These are phyloP conservation scores for Penicillium italicum DNA, from an alignment of 2,329 filamentous ascomycete genomes.

Conservation along the genomic window DNA sequence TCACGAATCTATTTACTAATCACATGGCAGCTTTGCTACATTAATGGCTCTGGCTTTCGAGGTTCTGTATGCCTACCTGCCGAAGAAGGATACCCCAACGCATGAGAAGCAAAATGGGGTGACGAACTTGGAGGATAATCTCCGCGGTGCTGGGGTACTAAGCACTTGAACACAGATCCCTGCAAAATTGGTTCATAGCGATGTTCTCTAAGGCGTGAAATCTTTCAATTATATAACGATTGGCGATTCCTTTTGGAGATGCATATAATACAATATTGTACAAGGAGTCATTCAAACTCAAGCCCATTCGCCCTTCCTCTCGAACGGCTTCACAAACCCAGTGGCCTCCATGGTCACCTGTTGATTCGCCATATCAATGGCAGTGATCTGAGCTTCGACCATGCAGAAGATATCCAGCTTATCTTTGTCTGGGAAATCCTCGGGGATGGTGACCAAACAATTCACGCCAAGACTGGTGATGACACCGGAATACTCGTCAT, in stretches of 20 bases:
- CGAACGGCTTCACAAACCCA: conserved; percentile 30
- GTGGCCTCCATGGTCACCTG: conserved; percentile 36
- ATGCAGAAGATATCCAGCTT: conserved; percentile 31
- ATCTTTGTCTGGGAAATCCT: conserved; percentile 19
- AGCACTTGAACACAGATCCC: background rate
- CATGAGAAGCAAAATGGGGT: background rate
- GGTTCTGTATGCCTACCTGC: background rate
- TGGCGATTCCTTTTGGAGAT: background rate
- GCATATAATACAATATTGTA: conserved; percentile 18
- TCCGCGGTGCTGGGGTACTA: background rate
- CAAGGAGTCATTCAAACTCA: conserved; percentile 6
- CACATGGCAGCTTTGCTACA: background rate
- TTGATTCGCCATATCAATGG: conserved; percentile 32
- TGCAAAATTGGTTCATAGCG: background rate
- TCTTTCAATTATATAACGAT: background rate
- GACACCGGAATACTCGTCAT: conserved; percentile 27
- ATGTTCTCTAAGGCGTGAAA: background rate
- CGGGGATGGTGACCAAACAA: conserved; percentile 28
- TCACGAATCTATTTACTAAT: background rate
- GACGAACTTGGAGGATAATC: background rate
- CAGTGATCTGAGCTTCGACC: conserved; percentile 35
- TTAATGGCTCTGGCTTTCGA: background rate
- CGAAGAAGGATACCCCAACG: background rate
- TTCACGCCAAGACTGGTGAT: conserved; percentile 33
- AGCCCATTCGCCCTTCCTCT: conserved; percentile 35